Conservation (phyloP, 148 eudicot species). For the Rheum nobile region DNA sequence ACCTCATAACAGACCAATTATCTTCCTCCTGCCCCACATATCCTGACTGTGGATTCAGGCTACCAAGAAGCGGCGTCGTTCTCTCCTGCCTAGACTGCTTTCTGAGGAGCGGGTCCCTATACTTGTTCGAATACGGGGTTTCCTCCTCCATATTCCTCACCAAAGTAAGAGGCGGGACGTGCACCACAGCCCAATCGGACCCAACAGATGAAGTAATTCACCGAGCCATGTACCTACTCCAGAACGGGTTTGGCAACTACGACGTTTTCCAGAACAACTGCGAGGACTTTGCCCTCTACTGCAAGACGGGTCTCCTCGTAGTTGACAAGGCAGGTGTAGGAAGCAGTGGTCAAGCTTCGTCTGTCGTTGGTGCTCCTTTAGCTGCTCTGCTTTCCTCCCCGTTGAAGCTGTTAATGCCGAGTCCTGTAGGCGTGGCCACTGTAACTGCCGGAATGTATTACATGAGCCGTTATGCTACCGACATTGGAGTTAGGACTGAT, state of each 20-base stretch:
- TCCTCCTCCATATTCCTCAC: constrained; percentile 62
- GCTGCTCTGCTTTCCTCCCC: constrained; percentile 94
- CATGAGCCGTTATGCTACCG: constrained; percentile 89
- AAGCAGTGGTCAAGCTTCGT: constrained; percentile 94
- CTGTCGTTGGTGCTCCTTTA: constrained; percentile 81
- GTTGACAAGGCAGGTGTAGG: constrained; percentile 58
- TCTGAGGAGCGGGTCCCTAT: constrained; percentile 62
- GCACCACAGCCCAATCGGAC: constrained; percentile 78
- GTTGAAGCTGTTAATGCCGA: constrained; percentile 67
- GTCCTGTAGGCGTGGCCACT: constrained; percentile 85
- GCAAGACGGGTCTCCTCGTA: constrained; percentile 78
- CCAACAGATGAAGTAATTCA: constrained; percentile 49
- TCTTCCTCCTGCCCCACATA: constrained; percentile 52
- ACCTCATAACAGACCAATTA: constrained; percentile 10
- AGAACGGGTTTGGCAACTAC: constrained; percentile 88
- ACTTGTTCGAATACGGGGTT: constrained; percentile 76
- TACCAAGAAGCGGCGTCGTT: constrained; percentile 68
- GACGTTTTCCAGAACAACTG: constrained; percentile 83
- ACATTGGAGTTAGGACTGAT: constrained; percentile 90
- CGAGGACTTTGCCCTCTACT: constrained; percentile 91
- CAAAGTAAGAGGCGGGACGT: constrained; percentile 89
- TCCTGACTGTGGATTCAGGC: constrained; percentile 93
- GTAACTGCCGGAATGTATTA: constrained; percentile 93
- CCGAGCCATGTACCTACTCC: constrained; percentile 84
- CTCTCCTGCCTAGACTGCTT: constrained; percentile 89